These are phyloP conservation scores for Petunia hybrid DNA, from an alignment of 305 asterid species.

Conservation along the genomic window DNA sequence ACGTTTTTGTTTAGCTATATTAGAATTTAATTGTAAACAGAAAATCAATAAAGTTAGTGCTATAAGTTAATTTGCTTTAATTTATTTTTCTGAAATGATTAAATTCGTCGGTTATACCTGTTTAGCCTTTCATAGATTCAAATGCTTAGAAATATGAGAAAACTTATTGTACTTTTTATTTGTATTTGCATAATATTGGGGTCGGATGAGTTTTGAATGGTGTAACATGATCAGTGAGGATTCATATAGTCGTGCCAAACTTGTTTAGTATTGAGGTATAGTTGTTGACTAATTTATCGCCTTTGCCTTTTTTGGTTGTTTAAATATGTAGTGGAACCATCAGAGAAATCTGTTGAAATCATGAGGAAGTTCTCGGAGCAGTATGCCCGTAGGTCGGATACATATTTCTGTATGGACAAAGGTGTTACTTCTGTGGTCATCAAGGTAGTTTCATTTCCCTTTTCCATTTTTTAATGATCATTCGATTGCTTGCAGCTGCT, in stretches of 20 bases:
- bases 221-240: too few species aligned
- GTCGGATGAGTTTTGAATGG: too few species aligned
- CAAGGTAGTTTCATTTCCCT: constrained; percentile 60
- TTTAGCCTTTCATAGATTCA: too few species aligned
- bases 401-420: constrained; percentile 91
- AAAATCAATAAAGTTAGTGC: not conserved
- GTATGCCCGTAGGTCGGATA: constrained; percentile 84
- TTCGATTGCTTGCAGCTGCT: constrained; percentile 18
- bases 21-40: not conserved
- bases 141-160: too few species aligned
- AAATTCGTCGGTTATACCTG: not conserved
- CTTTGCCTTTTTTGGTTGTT: not conserved
- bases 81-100: constrained; percentile 14
- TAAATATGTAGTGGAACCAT: constrained; percentile 71
- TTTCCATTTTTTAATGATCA: not conserved
- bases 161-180: too few species aligned
- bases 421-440: constrained; percentile 96
- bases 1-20: not conserved
- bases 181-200: too few species aligned
- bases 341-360: constrained; percentile 88
- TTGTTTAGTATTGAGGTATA: not conserved
- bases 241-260: not conserved
- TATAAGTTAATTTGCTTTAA: not conserved
- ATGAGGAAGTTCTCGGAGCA: constrained; percentile 98
- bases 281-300: not conserved